Evolutionary conservation across 1,139 yeast genomes (phyloP), one percentile per base, ranked within the genome.

Genomic region (Hyphopichia wangnamkhiaoensis): DNA sequence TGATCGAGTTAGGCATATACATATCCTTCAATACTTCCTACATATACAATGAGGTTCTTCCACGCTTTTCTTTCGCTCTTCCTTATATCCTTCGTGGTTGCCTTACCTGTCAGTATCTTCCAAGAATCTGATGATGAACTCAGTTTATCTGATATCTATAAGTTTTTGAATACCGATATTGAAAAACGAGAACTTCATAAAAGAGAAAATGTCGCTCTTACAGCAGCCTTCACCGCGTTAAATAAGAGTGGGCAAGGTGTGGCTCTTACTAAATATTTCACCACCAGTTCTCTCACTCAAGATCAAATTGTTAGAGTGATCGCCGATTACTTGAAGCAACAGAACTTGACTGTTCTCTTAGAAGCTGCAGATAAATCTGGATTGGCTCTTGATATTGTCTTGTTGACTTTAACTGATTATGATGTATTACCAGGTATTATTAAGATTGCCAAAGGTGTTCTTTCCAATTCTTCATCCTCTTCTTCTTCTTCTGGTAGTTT

Each of bases 191-290:
- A 14, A 3, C 6, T 25, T n/a, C 9, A 16, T 9, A 59, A 59
- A 40, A 58, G 61, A 52, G 66, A 59, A 26, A 53, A 52, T 36
- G 42, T 51, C 8, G 49, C 53, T 10, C 57, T 63, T 36, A 62
- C 68, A 2, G 44, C 52, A n/a, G 51, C 58, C 16, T 58, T 61
- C 41, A 56, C 58, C 17, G 50, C 50, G 7, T 51, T 63, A 42
- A 63, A 63, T 48, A 47, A 52, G 38, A 48, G 58, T 16, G 68
- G 63, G 13, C 45, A 50, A 16, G 66, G 59, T 34, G 60, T 60
- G 5, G 41, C 48, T 19, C 44, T 60, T 24, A 50, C 54, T 2
- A 60, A 61, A 38, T 46, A 47, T 2, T 49, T 61, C 6, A 54
- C 57, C 15, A 54, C 61, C 9, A 49, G 46, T 31, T 44, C 54